Base-by-base conservation (phyloP, 2,329 filamentous ascomycete genomes). In the Onygenales sp. region DNA sequence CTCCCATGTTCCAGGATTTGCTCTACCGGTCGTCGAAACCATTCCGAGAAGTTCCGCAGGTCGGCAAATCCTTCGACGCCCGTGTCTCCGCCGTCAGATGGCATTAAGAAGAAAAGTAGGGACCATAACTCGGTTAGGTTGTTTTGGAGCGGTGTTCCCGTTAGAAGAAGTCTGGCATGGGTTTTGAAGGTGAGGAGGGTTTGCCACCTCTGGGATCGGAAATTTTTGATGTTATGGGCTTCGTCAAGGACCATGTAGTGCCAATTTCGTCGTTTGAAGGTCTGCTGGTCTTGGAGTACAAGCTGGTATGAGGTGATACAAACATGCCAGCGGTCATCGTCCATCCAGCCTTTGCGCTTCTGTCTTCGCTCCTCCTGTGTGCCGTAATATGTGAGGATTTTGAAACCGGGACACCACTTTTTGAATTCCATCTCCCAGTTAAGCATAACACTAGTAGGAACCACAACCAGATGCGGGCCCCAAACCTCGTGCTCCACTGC, bases 361-460 rank as follows among this genome's bases (percentile, higher is more conserved):
- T 85, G 79, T 67, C 89, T 91, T 45, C 93, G 85, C 71, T 98
- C 93, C 60, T 96, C 90, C 62, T 91, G 87, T 43, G 86, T 89
- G 43, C 94, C 93, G 66, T 97, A 98, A 72, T 98, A 98, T 0
- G 91, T 93, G 55, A 98, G 77, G 53, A 98, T 95, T 67, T 96
- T 97, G 77, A 98, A 98, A 0, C 93, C 92, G 2, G 94, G 93
- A 54, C 91, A 89, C 83, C 75, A 98, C 68, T 98, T 98, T 66
- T 97, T 97, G 78, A 98, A 98, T 71, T 98, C 93, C 87, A 97
- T 97, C 69, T 98, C 94, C 93, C 93, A 98, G 66, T 98, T 98
- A 59, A 98, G 82, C 79, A 98, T 96, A 48, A 98, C 94, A 70
- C 91, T 97, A 2, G 93, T 98, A 1, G 93, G 93, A 2, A 98